These are phyloP conservation scores for Orbilia brochopaga DNA, from an alignment of 2,329 filamentous ascomycete genomes.

Conservation along the genomic window DNA sequence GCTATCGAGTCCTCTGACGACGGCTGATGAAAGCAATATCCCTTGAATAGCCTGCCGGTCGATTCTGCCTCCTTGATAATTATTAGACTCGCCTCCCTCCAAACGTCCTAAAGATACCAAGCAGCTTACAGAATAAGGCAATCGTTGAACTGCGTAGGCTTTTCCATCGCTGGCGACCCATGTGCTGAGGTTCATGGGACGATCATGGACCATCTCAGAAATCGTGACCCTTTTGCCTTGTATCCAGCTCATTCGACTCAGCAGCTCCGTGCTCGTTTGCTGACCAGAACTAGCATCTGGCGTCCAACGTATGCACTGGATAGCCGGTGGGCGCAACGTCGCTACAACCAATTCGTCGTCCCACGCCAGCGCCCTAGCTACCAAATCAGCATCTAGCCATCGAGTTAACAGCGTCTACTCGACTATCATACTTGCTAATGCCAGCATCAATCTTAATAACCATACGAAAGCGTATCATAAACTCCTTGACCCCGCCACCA, in stretches of 20 bases:
- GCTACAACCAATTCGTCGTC: conserved; percentile 93
- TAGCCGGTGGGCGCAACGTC: conserved; percentile 86
- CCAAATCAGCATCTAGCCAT: conserved; percentile 3
- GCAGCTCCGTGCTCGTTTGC: conserved; percentile 87
- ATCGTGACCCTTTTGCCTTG: conserved; percentile 73
- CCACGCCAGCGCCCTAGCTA: conserved; percentile 77
- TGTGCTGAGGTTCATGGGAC: conserved; percentile 92
- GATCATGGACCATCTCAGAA: conserved; percentile 86
- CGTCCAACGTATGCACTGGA: conserved; percentile 95
- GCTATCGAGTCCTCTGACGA: conserved; percentile 65
- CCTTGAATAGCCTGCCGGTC: conserved; percentile 75
- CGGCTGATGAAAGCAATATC: conserved; percentile 86
- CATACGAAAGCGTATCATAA: conserved; percentile 92
- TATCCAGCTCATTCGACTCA: conserved; percentile 85
- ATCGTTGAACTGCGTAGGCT: conserved; percentile 86
- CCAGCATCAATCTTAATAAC: conserved; percentile 98
- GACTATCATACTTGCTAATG: conserved; percentile 62
- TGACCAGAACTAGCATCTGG: conserved; percentile 74
- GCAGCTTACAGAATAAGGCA: conserved; percentile 53
- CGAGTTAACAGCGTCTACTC: not conserved
- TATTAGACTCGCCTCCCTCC: conserved; percentile 13
- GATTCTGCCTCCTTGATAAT: conserved; percentile 38
- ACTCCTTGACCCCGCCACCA: conserved; percentile 78
- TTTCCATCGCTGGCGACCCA: conserved; percentile 90
- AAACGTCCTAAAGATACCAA: not conserved